A percentile compares a stretch with the other conserved stretches of the same genome.
Evolutionary conservation across 225 moss, liverwort and hornwort species (phyloP).

Genomic region (Marchantia paleacea): DNA sequence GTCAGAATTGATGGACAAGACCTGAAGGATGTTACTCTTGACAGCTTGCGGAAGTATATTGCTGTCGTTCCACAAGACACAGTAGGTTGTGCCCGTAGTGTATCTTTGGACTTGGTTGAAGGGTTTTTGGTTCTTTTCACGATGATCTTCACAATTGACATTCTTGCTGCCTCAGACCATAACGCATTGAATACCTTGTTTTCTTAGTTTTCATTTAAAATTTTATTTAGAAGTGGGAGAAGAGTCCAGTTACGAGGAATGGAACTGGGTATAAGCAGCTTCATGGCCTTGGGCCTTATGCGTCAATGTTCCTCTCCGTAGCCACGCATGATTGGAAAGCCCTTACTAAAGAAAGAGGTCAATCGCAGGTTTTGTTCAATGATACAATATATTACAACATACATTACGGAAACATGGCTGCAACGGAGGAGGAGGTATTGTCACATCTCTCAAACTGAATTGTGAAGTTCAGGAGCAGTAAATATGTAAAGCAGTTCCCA

Average conservation of each 20-base stretch:
- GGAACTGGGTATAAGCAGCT: neutral
- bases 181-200: neutral
- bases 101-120: neutral
- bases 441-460: neutral
- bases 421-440: conserved; percentile 86
- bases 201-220: neutral
- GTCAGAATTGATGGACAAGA: conserved; percentile 94
- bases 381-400: conserved; percentile 96
- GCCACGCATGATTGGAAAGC: too few species aligned
- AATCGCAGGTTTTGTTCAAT: conserved; percentile 83
- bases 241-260: neutral
- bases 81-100: conserved; percentile 33
- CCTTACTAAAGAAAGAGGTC: neutral
- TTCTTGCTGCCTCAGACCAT: neutral
- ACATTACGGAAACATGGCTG: conserved; percentile 85
- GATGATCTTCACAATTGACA: neutral
- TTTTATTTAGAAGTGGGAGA: neutral
- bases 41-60: conserved; percentile 73
- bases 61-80: conserved; percentile 99
- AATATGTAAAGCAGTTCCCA: neutral
- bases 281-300: neutral
- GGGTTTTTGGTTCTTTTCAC: neutral
- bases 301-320: neutral
- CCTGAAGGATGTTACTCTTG: conserved; percentile 81
- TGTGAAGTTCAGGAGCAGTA: neutral